These are phyloP conservation scores for Taiozyma sp. DNA, from an alignment of 1,139 yeast genomes.

Conservation along the genomic window DNA sequence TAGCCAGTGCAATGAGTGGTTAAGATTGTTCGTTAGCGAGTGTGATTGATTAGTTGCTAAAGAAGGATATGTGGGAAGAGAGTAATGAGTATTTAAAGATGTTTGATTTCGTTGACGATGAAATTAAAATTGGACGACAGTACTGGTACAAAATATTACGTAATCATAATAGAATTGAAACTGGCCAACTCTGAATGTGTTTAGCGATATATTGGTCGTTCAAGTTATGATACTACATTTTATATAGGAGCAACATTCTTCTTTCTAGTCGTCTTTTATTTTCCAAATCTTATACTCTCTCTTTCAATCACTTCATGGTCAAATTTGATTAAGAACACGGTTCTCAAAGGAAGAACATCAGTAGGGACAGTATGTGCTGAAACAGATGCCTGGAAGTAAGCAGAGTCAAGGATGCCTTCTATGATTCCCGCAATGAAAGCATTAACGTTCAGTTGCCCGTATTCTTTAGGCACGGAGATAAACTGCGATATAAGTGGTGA, in stretches of 20 bases:
- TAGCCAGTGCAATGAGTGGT: background rate
- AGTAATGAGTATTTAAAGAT: background rate
- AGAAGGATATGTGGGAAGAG: background rate
- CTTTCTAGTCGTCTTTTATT: background rate
- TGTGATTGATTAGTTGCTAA: background rate
- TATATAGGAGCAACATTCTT: no score
- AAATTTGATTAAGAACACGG: slow-evolving; percentile 81
- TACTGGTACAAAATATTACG: background rate
- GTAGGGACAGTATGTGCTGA: slow-evolving; percentile 74
- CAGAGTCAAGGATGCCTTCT: slow-evolving; percentile 81
- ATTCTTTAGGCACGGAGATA: slow-evolving; percentile 76
- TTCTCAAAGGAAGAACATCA: slow-evolving; percentile 58
- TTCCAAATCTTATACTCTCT: slow-evolving; percentile 33
- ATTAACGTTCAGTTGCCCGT: slow-evolving; percentile 73
- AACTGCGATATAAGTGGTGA: slow-evolving; percentile 71
- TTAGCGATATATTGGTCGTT: no score
- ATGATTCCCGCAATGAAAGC: slow-evolving; percentile 85
- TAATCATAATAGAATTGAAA: background rate
- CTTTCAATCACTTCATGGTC: slow-evolving; percentile 53
- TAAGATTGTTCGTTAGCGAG: background rate
- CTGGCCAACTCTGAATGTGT: no score
- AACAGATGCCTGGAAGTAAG: slow-evolving; percentile 77
- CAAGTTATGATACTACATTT: no score
- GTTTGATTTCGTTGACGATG: background rate
- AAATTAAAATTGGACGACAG: background rate